A percentile compares a stretch with the other conserved stretches of the same genome.
phyloP scores from a whole-genome alignment of 148 eudicot genomes.

The Rhododendron henanense region DNA sequence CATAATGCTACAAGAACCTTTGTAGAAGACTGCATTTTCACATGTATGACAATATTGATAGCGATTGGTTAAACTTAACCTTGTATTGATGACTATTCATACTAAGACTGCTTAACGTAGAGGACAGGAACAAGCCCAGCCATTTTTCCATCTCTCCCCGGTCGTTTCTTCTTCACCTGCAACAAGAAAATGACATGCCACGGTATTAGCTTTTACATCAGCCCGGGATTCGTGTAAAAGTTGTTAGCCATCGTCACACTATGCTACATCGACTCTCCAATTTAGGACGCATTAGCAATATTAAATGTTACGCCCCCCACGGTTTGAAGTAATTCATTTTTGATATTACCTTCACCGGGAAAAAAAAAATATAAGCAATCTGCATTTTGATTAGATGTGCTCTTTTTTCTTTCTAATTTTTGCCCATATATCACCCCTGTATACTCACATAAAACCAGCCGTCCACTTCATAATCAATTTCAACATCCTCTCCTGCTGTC shows the following conservation, averaged over 20 bases:
- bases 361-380: too few relatives aligned
- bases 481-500: slow-evolving; percentile 90
- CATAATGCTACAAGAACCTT: background rate
- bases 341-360: too few relatives aligned
- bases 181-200: slow-evolving; percentile 1
- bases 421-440: background rate
- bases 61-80: background rate
- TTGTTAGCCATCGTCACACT: background rate
- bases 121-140: slow-evolving; percentile 94
- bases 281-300: background rate
- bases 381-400: background rate
- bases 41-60: background rate
- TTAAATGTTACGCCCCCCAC: background rate
- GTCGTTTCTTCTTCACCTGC: slow-evolving; percentile 90
- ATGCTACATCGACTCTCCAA: background rate
- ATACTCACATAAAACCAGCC: slow-evolving; percentile 99
- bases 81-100: background rate
- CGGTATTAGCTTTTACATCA: background rate
- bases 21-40: background rate
- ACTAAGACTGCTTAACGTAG: slow-evolving; percentile 71
- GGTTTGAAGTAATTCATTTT: too few relatives aligned
- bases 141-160: slow-evolving; percentile 89
- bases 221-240: background rate
- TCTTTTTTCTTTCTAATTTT: background rate
- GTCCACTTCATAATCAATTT: slow-evolving; percentile 91